Evolutionary conservation across 2,329 filamentous ascomycete species (phyloP), one percentile per base, ranked within the genome.

Genomic region (Colletotrichum coccodes): DNA sequence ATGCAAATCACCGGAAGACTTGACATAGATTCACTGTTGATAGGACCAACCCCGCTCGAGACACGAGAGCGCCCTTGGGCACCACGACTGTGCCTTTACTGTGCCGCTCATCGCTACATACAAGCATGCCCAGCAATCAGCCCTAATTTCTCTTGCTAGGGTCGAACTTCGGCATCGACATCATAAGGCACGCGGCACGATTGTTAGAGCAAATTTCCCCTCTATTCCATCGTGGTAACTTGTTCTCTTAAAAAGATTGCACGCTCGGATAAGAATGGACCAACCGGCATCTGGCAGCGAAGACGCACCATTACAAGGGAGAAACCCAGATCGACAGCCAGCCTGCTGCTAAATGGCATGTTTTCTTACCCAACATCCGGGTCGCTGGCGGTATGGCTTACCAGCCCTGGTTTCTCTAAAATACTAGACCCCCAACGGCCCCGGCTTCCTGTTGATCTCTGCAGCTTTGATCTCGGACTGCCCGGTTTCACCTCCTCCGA

Each of bases 381-480:
- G 18, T 26, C n/a, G 8, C 3, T 4, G 28, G 44, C n/a, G 30
- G n/a, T 34, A 36, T 7, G 9, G 9, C 53, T 28, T 40, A 44
- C 18, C 11, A n/a, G 26, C n/a, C 7, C 14, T 36, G 14, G 14
- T 3, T 16, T 3, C 16, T 12, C 9, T n/a, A 8, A 9, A 3
- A 14, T 36, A 58, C 46, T 58, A 46, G 56, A 58, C 14, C 56
- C n/a, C 42, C 42, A 58, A 11, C 28, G 14, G n/a, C 56, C 56
- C 56, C 56, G 36, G n/a, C 4, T 9, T 47, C n/a, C 1, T 23
- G 2, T 3, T n/a, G 5, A 23, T 23, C n/a, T 34, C 9, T 4
- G 4, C 14, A 34, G 28, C n/a, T 46, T 58, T 4, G 23, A 32
- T 18, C 2, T 58, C 30, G n/a, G 56, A 12, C 4, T 46, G 8